Conservation (phyloP, 2,329 filamentous ascomycete species). For the Beauveria australis region DNA sequence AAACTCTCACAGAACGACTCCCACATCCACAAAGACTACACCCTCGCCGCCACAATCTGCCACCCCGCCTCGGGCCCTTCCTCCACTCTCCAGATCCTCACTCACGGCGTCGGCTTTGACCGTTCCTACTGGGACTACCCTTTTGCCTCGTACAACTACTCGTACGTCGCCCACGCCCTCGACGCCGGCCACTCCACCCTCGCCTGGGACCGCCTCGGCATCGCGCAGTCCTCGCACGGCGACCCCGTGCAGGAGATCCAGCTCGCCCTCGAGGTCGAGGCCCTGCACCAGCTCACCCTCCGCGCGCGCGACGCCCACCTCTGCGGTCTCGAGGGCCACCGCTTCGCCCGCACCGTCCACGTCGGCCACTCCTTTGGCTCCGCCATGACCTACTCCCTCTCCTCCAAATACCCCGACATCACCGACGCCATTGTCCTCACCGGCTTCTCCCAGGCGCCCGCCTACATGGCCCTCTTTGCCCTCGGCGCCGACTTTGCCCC, state of each 20-base stretch:
- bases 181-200: slow-evolving; percentile 51
- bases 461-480: slow-evolving; percentile 35
- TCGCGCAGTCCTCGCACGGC: slow-evolving; percentile 49
- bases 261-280: slow-evolving; percentile 47
- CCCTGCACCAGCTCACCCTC: slow-evolving; percentile 44
- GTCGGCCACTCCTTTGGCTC: slow-evolving; percentile 59
- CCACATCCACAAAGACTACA: slow-evolving; percentile 40
- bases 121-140: slow-evolving; percentile 54
- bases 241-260: slow-evolving; percentile 55
- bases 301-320: slow-evolving; percentile 39
- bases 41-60: slow-evolving; percentile 55
- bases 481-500: slow-evolving; percentile 39
- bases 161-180: slow-evolving; percentile 49
- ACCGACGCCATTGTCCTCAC: slow-evolving; percentile 53
- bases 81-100: slow-evolving; percentile 30
- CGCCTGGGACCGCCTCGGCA: slow-evolving; percentile 53
- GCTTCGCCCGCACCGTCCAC: slow-evolving; percentile 42
- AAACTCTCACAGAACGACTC: slow-evolving; percentile 40
- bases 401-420: slow-evolving; percentile 40
- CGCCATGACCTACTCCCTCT: slow-evolving; percentile 46
- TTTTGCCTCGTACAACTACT: slow-evolving; percentile 52
- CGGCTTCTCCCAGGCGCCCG: slow-evolving; percentile 44
- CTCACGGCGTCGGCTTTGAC: slow-evolving; percentile 34
- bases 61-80: slow-evolving; percentile 39
- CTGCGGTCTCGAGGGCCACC: slow-evolving; percentile 25